Evolutionary conservation across 1,139 yeast genomes (phyloP).

Genomic region (Sugiyamaella japonica): DNA sequence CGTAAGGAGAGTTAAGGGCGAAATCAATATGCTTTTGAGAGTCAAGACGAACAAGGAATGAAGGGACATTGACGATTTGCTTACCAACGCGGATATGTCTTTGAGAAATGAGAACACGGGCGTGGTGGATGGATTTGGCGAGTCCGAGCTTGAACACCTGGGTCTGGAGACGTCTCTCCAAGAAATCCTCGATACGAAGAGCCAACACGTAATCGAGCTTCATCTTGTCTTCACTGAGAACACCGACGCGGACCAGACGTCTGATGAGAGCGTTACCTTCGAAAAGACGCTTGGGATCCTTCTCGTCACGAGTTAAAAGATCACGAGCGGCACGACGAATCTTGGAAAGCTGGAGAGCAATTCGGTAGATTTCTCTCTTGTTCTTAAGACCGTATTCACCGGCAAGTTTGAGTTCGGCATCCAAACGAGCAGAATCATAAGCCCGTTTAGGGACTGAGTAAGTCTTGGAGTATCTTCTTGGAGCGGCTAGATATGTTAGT

Average conservation of each 20-base stretch:
- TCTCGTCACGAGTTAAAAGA: constrained; percentile 98
- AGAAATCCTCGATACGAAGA: constrained; percentile 96
- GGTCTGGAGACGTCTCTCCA: constrained; percentile 99
- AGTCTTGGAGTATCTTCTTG: constrained; percentile 99
- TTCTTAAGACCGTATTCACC: constrained; percentile 99
- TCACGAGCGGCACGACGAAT: constrained; percentile 99
- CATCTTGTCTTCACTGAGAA: constrained; percentile 98
- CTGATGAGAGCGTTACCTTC: constrained; percentile 99
- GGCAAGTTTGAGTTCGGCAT: constrained; percentile 97
- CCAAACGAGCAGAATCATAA: constrained; percentile 98
- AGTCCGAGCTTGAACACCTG: constrained; percentile 99
- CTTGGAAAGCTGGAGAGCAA: constrained; percentile 97
- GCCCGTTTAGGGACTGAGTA: constrained; percentile 99
- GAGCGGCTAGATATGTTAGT: constrained; percentile 41
- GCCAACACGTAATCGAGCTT: constrained; percentile 99
- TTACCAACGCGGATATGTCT: constrained; percentile 99
- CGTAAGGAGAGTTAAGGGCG: constrained; percentile 98
- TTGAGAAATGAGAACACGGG: constrained; percentile 97
- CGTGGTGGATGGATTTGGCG: constrained; percentile 99
- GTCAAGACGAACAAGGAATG: constrained; percentile 99
- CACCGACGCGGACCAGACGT: constrained; percentile 98
- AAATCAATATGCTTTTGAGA: constrained; percentile 99
- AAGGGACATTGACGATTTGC: constrained; percentile 98
- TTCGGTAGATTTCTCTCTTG: constrained; percentile 99
- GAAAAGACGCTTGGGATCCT: constrained; percentile 99